These are phyloP conservation scores for Melastoma candidum DNA, from an alignment of 441 rosid species.

Conservation along the genomic window DNA sequence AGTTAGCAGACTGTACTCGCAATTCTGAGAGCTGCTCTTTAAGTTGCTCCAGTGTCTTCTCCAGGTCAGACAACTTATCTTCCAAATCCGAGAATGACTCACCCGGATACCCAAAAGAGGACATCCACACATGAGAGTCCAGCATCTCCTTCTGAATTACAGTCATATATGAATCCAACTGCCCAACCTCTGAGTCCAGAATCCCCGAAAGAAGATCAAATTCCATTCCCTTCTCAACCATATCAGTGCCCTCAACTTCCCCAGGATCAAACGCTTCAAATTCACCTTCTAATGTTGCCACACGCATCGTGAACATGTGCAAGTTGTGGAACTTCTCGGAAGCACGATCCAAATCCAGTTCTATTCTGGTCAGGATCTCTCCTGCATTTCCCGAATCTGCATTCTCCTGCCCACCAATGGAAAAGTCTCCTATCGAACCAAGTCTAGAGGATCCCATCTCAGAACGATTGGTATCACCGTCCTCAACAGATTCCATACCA, in stretches of 20 bases:
- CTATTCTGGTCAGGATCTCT: conserved; percentile 43
- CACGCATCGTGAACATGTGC: conserved; percentile 61
- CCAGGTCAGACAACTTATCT: conserved; percentile 46
- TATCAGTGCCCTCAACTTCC: conserved; percentile 19
- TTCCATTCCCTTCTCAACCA: conserved; percentile 48
- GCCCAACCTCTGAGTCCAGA: conserved; percentile 57
- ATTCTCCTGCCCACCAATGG: conserved; percentile 31
- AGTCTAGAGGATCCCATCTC: conserved; percentile 44
- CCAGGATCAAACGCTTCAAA: conserved; percentile 46
- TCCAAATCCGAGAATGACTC: conserved; percentile 38
- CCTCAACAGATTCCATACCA: conserved; percentile 41
- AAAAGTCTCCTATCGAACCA: conserved; percentile 35
- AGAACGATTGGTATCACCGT: conserved; percentile 29
- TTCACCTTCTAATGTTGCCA: conserved; percentile 60
- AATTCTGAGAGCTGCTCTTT: conserved; percentile 54
- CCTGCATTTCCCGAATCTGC: conserved; percentile 31
- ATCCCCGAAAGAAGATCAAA: conserved; percentile 62
- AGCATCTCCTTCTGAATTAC: conserved; percentile 27
- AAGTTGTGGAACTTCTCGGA: conserved; percentile 76
- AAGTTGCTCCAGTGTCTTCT: conserved; percentile 43
- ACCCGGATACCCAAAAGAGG: conserved; percentile 39
- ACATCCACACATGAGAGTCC: conserved; percentile 29
- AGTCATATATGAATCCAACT: conserved; percentile 39
- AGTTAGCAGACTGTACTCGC: conserved; percentile 46
- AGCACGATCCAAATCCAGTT: conserved; percentile 63